A percentile compares a stretch with the other conserved stretches of the same genome.
These are phyloP conservation scores for Gynochthodes officinalis DNA, from an alignment of 257 asterid genomes.

Conservation along the genomic window DNA sequence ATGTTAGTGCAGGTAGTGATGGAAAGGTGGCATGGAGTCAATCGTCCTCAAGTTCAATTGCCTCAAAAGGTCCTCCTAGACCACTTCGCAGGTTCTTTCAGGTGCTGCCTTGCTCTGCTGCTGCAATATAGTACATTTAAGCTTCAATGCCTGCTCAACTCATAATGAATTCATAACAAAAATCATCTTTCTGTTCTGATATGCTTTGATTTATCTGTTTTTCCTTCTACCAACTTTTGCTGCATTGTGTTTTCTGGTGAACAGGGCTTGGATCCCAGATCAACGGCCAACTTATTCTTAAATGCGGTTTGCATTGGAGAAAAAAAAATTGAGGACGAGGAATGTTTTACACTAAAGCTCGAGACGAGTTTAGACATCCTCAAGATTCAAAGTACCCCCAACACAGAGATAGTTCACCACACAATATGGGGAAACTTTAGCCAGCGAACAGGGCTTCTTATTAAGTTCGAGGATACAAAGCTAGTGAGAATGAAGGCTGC, in stretches of 20 bases:
- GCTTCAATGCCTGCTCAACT: no score
- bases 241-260: background rate
- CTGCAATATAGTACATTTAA: background rate
- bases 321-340: conserved; percentile 52
- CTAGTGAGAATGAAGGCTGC: conserved; percentile 60
- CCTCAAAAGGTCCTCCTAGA: conserved; percentile 78
- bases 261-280: conserved; percentile 91
- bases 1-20: conserved; percentile 80
- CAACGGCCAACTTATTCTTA: conserved; percentile 76
- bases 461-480: conserved; percentile 75
- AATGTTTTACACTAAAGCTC: conserved; percentile 65
- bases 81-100: conserved; percentile 86
- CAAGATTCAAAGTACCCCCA: conserved; percentile 63
- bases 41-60: conserved; percentile 50
- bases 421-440: conserved; percentile 91
- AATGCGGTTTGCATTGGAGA: conserved; percentile 81
- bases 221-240: background rate
- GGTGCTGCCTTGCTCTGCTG: conserved; percentile 30
- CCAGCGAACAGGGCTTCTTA: conserved; percentile 69
- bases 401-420: conserved; percentile 72
- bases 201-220: background rate
- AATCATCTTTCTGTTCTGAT: no score
- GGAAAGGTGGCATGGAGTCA: conserved; percentile 85
- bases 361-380: conserved; percentile 56
- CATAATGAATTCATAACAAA: background rate